phyloP scores from a whole-genome alignment of 1,139 yeast genomes.

The Protomyces inundatus region DNA sequence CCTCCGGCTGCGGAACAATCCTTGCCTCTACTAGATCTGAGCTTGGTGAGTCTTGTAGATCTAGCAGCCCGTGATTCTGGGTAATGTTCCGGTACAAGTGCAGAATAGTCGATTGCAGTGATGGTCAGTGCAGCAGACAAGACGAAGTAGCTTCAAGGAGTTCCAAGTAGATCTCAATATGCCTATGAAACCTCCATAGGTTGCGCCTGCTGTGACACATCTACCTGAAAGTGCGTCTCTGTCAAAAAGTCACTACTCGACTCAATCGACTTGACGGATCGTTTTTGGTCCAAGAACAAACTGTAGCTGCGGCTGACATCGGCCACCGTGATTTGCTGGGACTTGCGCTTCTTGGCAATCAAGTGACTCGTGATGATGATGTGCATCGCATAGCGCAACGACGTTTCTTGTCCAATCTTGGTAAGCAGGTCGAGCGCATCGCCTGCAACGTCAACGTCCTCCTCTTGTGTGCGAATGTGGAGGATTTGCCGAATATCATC shows the following conservation, averaged over 20 bases:
- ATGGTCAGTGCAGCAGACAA: neutral
- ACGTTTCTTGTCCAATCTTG: constrained; percentile 87
- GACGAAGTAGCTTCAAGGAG: neutral
- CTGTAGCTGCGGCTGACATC: constrained; percentile 86
- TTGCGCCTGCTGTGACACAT: neutral
- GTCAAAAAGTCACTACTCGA: neutral
- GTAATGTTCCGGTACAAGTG: neutral
- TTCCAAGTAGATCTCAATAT: neutral
- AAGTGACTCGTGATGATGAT: constrained; percentile 84
- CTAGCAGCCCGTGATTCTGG: neutral
- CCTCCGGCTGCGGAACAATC: too few species aligned
- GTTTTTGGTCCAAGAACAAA: constrained; percentile 77
- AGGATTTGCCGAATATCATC: constrained; percentile 83
- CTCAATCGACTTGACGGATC: constrained; percentile 76
- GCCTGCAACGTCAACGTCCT: constrained; percentile 76
- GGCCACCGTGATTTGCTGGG: constrained; percentile 61
- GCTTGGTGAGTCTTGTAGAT: too few species aligned
- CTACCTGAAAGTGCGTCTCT: neutral
- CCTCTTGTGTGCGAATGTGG: constrained; percentile 90
- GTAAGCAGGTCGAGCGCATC: constrained; percentile 88
- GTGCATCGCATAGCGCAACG: constrained; percentile 88
- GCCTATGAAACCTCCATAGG: neutral
- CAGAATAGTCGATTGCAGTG: neutral
- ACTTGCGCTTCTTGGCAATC: constrained; percentile 75
- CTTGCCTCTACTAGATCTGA: too few species aligned